Evolutionary conservation across 2,329 filamentous ascomycete species (phyloP), one percentile per base, ranked within the genome.

Genomic region (Aspergillus spinulosporus): DNA sequence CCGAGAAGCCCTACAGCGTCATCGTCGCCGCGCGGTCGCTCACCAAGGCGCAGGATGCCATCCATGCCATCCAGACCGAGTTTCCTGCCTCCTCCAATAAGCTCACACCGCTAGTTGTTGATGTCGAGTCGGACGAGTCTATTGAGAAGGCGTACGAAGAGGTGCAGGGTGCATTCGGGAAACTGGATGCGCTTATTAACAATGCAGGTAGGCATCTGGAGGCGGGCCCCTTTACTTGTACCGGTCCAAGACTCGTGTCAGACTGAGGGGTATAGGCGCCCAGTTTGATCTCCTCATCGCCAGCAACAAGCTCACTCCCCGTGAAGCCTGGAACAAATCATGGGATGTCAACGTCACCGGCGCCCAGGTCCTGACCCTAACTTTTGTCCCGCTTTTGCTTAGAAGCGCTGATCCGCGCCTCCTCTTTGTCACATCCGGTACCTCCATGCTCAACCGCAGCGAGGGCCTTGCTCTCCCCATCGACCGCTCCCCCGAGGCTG

Each of bases 111-210:
- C 51, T 86, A 0, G 78, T 82, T 58, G 68, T 86, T 47, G 83
- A 87, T 63, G 69, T 87, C 14, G 70, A 73, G 40, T 74, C 76
- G 14, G 83, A 87, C 63, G 67, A 72, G 0, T 83, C 80, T 0
- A 84, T 87, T 57, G 59, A 75, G 2, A 66, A 67, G 2, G 79
- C 80, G 0, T 77, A 76, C 56, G 70, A 78, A 28, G 54, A 70
- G 0, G 70, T 87, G 12, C 46, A 71, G 14, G 58, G 64, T n/a
- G 72, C 70, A 11, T 74, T 74, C 58, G 80, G 78, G 9, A 73
- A 67, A 9, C 39, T 86, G 2, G 83, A 86, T 49, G 68, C 74
- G 1, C 73, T 86, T 0, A 66, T 86, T 56, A 85, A 85, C 69
- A 86, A 86, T 53, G 84, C 80, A 0, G 83, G 81, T 76, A 68